Conservation (phyloP, 1,139 yeast species). For the Suhomyces kunorum region DNA sequence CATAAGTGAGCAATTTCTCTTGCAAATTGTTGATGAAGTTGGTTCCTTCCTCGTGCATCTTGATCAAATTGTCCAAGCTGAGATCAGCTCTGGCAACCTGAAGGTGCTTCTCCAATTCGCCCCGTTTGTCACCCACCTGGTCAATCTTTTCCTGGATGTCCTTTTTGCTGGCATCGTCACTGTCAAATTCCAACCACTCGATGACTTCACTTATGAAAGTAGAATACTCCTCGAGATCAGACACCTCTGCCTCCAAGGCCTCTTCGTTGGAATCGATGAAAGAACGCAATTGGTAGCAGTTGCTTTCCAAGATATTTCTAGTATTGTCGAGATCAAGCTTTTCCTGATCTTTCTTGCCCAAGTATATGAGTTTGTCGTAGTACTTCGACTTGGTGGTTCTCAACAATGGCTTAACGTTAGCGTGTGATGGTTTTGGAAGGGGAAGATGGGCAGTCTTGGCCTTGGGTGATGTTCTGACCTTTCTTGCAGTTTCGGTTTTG, state of each 20-base stretch:
- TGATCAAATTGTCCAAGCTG: conserved; percentile 36
- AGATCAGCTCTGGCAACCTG: conserved; percentile 37
- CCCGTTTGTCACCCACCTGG: conserved; percentile 23
- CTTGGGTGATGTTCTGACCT: conserved; percentile 19
- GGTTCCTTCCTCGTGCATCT: conserved; percentile 43
- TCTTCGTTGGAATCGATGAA: conserved; percentile 52
- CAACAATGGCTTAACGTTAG: conserved; percentile 49
- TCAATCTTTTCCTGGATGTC: conserved; percentile 35
- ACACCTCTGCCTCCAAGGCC: conserved; percentile 35
- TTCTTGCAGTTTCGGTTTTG: conserved; percentile 17
- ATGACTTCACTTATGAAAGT: conserved; percentile 48
- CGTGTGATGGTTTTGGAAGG: conserved; percentile 34
- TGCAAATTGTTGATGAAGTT: conserved; percentile 44
- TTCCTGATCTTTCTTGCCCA: conserved; percentile 47
- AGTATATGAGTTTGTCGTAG: conserved; percentile 28
- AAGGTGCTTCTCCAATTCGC: conserved; percentile 23
- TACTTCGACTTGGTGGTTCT: conserved; percentile 38
- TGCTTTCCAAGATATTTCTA: conserved; percentile 57
- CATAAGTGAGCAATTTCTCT: conserved; percentile 45
- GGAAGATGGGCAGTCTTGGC: conserved; percentile 22
- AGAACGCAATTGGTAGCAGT: conserved; percentile 57
- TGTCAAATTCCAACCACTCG: conserved; percentile 81
- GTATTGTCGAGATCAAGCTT: conserved; percentile 49
- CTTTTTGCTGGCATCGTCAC: conserved; percentile 54
- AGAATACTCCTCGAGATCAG: conserved; percentile 29